A percentile compares a stretch with the other conserved stretches of the same genome.
phyloP scores from a whole-genome alignment of 345 rosid genomes.

The Camelina laxa region DNA sequence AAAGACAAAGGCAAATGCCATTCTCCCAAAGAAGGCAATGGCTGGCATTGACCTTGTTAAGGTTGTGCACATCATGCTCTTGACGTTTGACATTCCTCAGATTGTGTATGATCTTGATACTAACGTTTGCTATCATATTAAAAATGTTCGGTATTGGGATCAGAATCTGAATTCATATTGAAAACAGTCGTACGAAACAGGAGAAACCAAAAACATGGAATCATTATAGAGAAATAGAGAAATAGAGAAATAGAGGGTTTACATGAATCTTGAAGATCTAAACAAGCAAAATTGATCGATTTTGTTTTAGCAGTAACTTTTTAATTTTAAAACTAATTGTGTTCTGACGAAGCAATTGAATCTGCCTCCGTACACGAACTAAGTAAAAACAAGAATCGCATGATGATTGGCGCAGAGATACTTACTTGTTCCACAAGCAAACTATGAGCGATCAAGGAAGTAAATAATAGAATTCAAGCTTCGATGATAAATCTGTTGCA shows the following conservation, averaged over 20 bases:
- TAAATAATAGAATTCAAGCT: neutral
- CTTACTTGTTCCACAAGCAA: constrained; percentile 35
- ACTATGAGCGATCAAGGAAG: neutral
- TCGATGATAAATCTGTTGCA: constrained; percentile 21
- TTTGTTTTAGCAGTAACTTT: neutral
- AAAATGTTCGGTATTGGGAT: neutral
- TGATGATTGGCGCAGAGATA: constrained; percentile 9
- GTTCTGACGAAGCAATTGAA: neutral
- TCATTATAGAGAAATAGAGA: constrained; percentile 4
- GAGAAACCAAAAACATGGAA: neutral
- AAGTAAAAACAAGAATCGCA: constrained; percentile 9
- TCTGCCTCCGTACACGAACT: neutral
- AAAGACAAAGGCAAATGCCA: constrained; percentile 42
- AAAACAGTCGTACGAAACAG: neutral
- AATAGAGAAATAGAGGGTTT: neutral
- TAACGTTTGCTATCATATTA: neutral
- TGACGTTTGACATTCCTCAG: constrained; percentile 22
- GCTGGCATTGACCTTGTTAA: constrained; percentile 44
- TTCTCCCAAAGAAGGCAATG: constrained; percentile 43
- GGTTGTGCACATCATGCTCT: constrained; percentile 26
- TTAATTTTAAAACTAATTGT: neutral
- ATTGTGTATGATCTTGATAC: neutral
- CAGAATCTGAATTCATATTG: neutral
- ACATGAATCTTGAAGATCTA: constrained; percentile 25
- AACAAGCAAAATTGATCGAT: neutral